Evolutionary conservation across 2,329 filamentous ascomycete species (phyloP), one percentile per base, ranked within the genome.

Genomic region (Colletotrichum tofieldiae): DNA sequence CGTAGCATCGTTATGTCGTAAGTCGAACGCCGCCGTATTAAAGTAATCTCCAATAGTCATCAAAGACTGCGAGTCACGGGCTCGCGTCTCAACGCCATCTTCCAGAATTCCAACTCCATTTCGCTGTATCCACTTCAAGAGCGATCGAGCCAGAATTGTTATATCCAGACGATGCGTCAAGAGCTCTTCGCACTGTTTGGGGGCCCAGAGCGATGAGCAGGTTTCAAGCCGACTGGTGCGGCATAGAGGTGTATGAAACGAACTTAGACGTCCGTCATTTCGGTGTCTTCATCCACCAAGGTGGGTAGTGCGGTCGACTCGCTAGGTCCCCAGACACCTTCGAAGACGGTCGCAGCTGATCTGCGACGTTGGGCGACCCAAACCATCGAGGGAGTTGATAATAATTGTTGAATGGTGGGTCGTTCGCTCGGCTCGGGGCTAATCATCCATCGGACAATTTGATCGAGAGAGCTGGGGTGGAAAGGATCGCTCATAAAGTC

Each of bases 311-410:
- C 76, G 41, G 84, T 79, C 61, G 86, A 81, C 64, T 89, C 86
- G n/a, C 85, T 92, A 41, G 96, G 96, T 5, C 96, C 96, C 93
- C 95, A 99, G 80, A 94, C 96, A 74, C 96, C 96, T 84, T 99
- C 96, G 77, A 93, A 99, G 65, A 99, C 92, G 0, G 95, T 98
- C n/a, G 96, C 96, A 55, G 95, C 94, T 14, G 95, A 94, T 67
- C 93, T 91, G 67, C 95, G 91, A 74, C 95, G 91, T 62, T 86
- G 84, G 66, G 91, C 89, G 41, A 97, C 93, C 93, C 96, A 99
- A 73, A 88, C 89, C 64, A 98, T 88, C 32, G 94, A 94, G 60
- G 92, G 90, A 1, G 92, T 89, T 56, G 89, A 84, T 58, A 98
- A 88, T 14, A 99, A 84, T 74, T 97, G 89, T 64, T 93, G 88